Evolutionary conservation across 352 stramenopile species (phyloP), one percentile per base, ranked within the genome.

Genomic region (Hyaloperonospora arabidopsidis): DNA sequence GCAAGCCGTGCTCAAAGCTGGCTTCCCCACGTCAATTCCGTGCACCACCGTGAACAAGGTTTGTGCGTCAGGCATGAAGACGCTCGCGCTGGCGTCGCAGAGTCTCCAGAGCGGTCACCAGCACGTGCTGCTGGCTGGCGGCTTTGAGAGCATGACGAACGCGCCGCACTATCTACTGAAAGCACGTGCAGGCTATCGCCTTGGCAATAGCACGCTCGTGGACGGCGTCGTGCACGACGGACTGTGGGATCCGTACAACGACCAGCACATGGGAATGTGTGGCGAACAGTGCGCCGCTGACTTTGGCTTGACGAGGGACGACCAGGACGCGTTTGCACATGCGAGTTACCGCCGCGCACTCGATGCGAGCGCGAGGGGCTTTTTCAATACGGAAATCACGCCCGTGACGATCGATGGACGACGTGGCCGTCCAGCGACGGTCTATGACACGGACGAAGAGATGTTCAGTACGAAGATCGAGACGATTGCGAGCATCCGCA

Each of bases 11-110:
- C 69, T 96, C 32, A 93, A 93, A 63, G 89, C 82, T 11, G 94
- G 94, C 5, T 85, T 98, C 58, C 83, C 86, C 1, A 73, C 93
- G 54, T 87, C 72, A 17, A 97, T 96, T 34, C 86, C 96, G 32
- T 98, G 93, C 74, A 99, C 95, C 39, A 99, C 96, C 0, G 73
- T 99, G 10, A 99, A 99, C 79, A 99, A 99, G 67, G 96, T 99
- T 21, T 99, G 97, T 68, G 95, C 93, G 2, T 96, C 78, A 1
- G 93, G 91, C 28, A 97, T 98, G 88, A 98, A 98, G 68, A 51
- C 83, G 35, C 38, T 93, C 54, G 78, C 80, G 3, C 73, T 97
- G 53, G 83, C 72, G 1, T 69, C 92, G 40, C 86, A 97, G 72
- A 91, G 79, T 57, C 88, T 98, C 44, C 83, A 90, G 73, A 77